Base-by-base conservation (phyloP, 2,329 filamentous ascomycete genomes). In the Sclerotinia nivalis region DNA sequence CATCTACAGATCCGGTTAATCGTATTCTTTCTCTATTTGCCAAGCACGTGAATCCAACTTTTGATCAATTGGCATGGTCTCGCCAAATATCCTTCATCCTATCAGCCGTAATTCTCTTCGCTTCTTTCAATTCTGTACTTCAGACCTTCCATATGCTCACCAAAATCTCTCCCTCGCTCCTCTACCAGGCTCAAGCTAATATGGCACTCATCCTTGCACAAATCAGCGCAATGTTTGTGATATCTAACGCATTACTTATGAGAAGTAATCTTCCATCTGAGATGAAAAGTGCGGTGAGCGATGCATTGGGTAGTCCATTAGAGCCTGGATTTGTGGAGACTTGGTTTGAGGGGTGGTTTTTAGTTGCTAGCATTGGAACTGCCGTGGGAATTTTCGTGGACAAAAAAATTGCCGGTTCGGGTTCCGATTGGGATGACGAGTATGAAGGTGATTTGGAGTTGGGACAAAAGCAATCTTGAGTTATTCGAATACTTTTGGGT, bases 341-440 rank as follows among this genome's bases (percentile, higher is more conserved):
- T 43, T 97, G 93, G 93, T 97, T 97, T 75, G 93, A 97, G 79
- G 89, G 88, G 10, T 95, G 93, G 89, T 97, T 96, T 79, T 80
- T 97, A 69, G 78, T 89, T 3, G 90, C 90, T 7, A 91, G 89
- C 72, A 81, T 84, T 0, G 77, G 85, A 18, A 96, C 93, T 1
- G 88, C 85, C 1, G 77, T 86, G n/a, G 92, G 91, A 0, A 88
- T 96, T 31, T 92, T 90, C 84, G 78, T 93, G 5, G 91, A 91
- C 0, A 84, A 88, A 72, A 89, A 87, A 77, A 81, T 93, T 76
- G 71, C 81, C 78, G 75, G 82, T 73, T 75, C 81, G 4, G 84
- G 84, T 37, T 82, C 81, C 72, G 87, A 89, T 71, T 88, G 84
- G 83, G 86, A 88, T 75, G 84, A 84, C 10, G 84, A 83, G 70